Evolutionary conservation across 441 rosid genomes (phyloP), one percentile per base, ranked within the genome.

Genomic region (Euphorbia celastroides): DNA sequence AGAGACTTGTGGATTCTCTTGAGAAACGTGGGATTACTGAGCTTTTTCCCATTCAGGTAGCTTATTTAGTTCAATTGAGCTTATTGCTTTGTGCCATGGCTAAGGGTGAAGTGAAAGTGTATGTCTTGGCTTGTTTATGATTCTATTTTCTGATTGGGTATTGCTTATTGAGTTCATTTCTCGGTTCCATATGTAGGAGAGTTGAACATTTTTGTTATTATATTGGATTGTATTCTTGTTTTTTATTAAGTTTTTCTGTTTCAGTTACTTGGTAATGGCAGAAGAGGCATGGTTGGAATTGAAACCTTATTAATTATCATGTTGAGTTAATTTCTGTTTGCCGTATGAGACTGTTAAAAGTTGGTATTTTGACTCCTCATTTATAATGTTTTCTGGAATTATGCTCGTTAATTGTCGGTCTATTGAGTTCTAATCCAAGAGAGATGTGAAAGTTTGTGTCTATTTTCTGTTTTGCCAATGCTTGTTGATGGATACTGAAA

Each of bases 21-120:
- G 82, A 78, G 73, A 84, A 84, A 63, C 93, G 97, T 36, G 99
- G 97, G 72, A 94, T 94, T 70, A 85, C 91, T 77, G 83, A 83
- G 50, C 97, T 94, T 70, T 94, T 94, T 75, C 99, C 99, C 46
- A 89, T 94, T 79, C 99, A 94, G 80, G 98, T 86, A 51, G 50
- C 19, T n/a, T 60, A 25, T 50, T 12, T 62, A 19, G 17, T 58
- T 66, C 54, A 27, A 34, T 34, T 34, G 38, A 34, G 38, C 9
- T 34, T 34, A 9, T 34, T 3, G 4, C 38, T 38, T 38, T 4
- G 44, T 3, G 44, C 44, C 11, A 38, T 38, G 12, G 44, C 44
- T 9, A 3, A 34, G 38, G 9, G 38, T 3, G 38, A 34, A 9
- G 38, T 34, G 4, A 34, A 34, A 34, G 38, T 34, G 4, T 38